Evolutionary conservation across 2,329 filamentous ascomycete genomes (phyloP), one percentile per base, ranked within the genome.

Genomic region (Arthrobotrys entomopaga): DNA sequence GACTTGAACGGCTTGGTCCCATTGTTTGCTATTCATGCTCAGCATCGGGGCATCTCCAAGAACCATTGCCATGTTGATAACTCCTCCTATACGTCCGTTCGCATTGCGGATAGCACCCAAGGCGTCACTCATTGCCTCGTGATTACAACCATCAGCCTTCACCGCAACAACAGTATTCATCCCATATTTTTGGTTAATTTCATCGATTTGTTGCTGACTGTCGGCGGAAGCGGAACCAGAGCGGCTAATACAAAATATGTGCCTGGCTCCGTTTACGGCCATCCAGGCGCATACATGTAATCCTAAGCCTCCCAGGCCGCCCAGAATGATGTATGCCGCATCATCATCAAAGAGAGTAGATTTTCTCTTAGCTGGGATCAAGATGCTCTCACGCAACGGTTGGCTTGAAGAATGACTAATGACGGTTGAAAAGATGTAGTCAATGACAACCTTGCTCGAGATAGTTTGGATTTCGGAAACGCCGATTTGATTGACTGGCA

Each of bases 21-120:
- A 78, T 64, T 78, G 67, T 24, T 75, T 67, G n/a, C 53, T 66
- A n/a, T 65, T 75, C 77, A 78, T 78, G 38, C 49, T 65, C 5
- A 59, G 61, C 52, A 78, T 64, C 15, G 76, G 73, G 20, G 67
- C 69, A 64, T 77, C 75, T 10, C 60, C 70, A 11, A 77, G 66
- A 22, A 76, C 49, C 75, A 77, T 76, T 3, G 75, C 76, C 50
- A 76, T 61, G 52, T 77, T 76, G 16, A 77, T 56, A 24, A 76
- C 40, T 19, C 75, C 75, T 40, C 59, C 49, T 38, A 77, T 76
- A 29, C 65, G 75, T 16, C 40, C 24, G 29, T 13, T 26, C 20
- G 50, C 34, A 16, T 34, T n/a, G 46, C 60, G 49, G 22, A 65
- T 54, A 34, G 11, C 22, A 16, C 19, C 22, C 15, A 65, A n/a